A percentile compares a stretch with the other conserved stretches of the same genome.
Evolutionary conservation across 2,329 filamentous ascomycete genomes (phyloP).

Genomic region (Ceratocystis lukuohia): DNA sequence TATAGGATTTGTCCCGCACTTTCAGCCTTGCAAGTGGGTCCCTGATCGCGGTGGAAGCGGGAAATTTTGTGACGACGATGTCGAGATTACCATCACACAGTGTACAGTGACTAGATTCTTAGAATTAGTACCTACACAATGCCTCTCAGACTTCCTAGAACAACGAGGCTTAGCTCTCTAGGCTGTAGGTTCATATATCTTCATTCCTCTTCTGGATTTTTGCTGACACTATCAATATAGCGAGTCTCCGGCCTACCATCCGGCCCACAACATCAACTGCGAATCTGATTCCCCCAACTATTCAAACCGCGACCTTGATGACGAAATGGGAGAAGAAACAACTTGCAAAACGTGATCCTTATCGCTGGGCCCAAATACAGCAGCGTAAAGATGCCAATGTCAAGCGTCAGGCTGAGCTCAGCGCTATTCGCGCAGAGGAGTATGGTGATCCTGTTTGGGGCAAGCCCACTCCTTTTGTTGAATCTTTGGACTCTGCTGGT

Average conservation of each 20-base stretch:
- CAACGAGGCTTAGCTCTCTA: slow-evolving; percentile 45
- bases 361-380: slow-evolving; percentile 64
- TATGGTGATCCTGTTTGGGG: slow-evolving; percentile 72
- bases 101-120: slow-evolving; percentile 6
- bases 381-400: slow-evolving; percentile 76
- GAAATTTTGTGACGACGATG: slow-evolving; percentile 19
- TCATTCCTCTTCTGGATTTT: slow-evolving; percentile 17
- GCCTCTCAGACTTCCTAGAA: slow-evolving; percentile 52
- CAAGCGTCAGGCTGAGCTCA: slow-evolving; percentile 56
- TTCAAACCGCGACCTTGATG: slow-evolving; percentile 48
- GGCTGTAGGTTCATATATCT: slow-evolving; percentile 37
- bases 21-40: slow-evolving; percentile 18
- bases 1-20: slow-evolving; percentile 9
- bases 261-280: slow-evolving; percentile 34
- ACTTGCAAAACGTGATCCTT: slow-evolving; percentile 62
- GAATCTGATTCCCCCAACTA: slow-evolving; percentile 37
- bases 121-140: slow-evolving; percentile 30
- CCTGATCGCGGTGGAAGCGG: slow-evolving; percentile 9
- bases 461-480: slow-evolving; percentile 64
- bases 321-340: slow-evolving; percentile 51
- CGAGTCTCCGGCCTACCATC: slow-evolving; percentile 45
- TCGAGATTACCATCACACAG: slow-evolving; percentile 11
- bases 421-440: slow-evolving; percentile 47
- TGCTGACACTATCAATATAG: slow-evolving; percentile 27
- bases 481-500: slow-evolving; percentile 60